phyloP scores from a whole-genome alignment of 2,329 filamentous ascomycete genomes.

The Fusarium sp. region DNA sequence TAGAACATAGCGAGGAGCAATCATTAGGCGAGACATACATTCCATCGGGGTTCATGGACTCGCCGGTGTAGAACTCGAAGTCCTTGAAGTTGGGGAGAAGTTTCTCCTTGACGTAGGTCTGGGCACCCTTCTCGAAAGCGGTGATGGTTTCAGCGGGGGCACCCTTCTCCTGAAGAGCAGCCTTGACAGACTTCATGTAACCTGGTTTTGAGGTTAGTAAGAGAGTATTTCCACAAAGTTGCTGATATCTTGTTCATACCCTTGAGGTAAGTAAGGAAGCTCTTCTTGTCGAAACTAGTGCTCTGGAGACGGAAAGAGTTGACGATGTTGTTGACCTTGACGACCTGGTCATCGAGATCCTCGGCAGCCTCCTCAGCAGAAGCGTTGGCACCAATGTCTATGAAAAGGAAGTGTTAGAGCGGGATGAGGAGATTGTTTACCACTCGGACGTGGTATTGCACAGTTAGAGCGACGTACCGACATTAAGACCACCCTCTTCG shows the following conservation, averaged over 20 bases:
- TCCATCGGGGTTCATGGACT: conserved; percentile 91
- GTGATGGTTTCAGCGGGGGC: conserved; percentile 73
- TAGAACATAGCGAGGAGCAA: not conserved
- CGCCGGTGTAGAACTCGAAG: conserved; percentile 92
- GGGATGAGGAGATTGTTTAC: not conserved
- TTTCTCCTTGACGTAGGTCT: conserved; percentile 80
- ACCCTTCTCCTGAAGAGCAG: conserved; percentile 69
- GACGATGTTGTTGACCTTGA: conserved; percentile 92
- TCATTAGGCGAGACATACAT: conserved; percentile 71
- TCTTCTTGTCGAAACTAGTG: conserved; percentile 87
- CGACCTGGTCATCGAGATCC: conserved; percentile 71
- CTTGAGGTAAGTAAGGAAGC: conserved; percentile 85
- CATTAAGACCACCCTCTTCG: conserved; percentile 75
- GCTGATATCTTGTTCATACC: conserved; percentile 58
- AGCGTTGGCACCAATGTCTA: conserved; percentile 93
- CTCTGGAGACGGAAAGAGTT: conserved; percentile 88
- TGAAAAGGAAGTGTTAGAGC: conserved; percentile 18
- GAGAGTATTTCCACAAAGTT: not conserved
- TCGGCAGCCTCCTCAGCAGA: conserved; percentile 91
- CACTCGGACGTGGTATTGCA: not conserved
- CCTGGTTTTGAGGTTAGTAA: conserved; percentile 54
- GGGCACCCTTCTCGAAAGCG: conserved; percentile 81
- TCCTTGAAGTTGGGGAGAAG: conserved; percentile 89
- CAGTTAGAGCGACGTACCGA: conserved; percentile 64
- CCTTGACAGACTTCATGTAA: conserved; percentile 93